Percentiles rank a stretch among this genome's conserved stretches.
Conservation (phyloP, 2,329 filamentous ascomycete genomes). For the Penicillium paneum region DNA sequence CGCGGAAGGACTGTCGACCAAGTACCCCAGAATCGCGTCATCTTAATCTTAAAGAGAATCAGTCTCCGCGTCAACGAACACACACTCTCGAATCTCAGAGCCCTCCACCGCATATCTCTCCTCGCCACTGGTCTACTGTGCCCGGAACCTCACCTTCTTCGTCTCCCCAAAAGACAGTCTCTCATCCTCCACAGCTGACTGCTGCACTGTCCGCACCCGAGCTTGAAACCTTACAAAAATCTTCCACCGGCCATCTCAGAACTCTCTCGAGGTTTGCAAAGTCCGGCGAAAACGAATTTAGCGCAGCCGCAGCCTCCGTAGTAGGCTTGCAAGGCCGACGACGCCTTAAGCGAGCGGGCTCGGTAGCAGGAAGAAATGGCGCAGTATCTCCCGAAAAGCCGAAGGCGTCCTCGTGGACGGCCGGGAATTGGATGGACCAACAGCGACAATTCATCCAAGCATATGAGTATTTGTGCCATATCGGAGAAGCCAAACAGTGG, state of each 20-base stretch:
- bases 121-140: constrained; percentile 25
- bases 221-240: constrained; percentile 77
- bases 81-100: constrained; percentile 21
- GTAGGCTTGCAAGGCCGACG: constrained; percentile 80
- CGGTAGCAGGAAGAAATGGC: constrained; percentile 50
- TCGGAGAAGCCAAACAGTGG: constrained; percentile 98
- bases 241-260: constrained; percentile 83
- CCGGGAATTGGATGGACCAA: constrained; percentile 97
- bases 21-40: constrained; percentile 33
- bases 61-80: constrained; percentile 24
- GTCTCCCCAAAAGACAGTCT: constrained; percentile 28
- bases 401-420: constrained; percentile 68
- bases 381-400: constrained; percentile 45
- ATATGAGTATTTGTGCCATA: constrained; percentile 98
- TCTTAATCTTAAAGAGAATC: constrained; percentile 29
- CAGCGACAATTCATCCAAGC: constrained; percentile 94
- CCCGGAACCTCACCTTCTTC: constrained; percentile 29
- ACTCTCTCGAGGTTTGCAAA: constrained; percentile 81
- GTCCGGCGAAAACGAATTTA: constrained; percentile 68
- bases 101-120: constrained; percentile 21
- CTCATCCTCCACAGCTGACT: constrained; percentile 32
- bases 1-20: constrained; percentile 34
- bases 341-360: constrained; percentile 69
- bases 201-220: constrained; percentile 64
- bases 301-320: constrained; percentile 76